phyloP scores from a whole-genome alignment of 1,139 yeast genomes.

The Wickerhamiella infanticola region DNA sequence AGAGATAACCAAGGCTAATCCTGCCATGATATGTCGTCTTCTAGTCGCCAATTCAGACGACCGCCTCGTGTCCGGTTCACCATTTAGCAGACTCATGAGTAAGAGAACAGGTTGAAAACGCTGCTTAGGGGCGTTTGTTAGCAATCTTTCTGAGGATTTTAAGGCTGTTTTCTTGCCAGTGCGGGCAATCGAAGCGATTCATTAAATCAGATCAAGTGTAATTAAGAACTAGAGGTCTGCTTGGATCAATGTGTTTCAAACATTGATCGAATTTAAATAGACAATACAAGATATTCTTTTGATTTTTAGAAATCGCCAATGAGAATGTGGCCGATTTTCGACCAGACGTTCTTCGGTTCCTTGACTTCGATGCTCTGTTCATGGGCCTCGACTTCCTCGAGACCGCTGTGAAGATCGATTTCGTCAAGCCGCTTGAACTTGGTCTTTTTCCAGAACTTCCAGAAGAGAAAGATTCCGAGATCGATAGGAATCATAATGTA shows the following conservation, averaged over 20 bases:
- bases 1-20: constrained; percentile 42
- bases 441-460: constrained; percentile 40
- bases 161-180: too few species aligned
- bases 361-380: constrained; percentile 8
- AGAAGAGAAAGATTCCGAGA: constrained; percentile 37
- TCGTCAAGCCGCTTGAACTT: constrained; percentile 35
- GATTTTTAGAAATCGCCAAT: constrained; percentile 9
- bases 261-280: too few species aligned
- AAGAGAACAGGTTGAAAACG: too few species aligned
- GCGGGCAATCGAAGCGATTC: too few species aligned
- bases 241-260: too few species aligned
- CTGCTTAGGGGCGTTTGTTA: too few species aligned
- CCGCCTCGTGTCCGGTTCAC: too few species aligned
- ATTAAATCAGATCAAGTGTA: too few species aligned
- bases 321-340: constrained; percentile 8
- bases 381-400: constrained; percentile 38
- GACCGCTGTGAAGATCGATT: constrained; percentile 40
- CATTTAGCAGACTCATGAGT: too few species aligned
- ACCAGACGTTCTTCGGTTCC: constrained; percentile 11
- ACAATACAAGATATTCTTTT: too few species aligned
- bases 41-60: constrained; percentile 7
- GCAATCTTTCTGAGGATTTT: too few species aligned
- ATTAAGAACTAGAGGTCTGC: too few species aligned
- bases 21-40: constrained; percentile 25
- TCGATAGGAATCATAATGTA: constrained; percentile 56